phyloP scores from a whole-genome alignment of 208 protist genomes.

The Wallacemonas sp. region DNA sequence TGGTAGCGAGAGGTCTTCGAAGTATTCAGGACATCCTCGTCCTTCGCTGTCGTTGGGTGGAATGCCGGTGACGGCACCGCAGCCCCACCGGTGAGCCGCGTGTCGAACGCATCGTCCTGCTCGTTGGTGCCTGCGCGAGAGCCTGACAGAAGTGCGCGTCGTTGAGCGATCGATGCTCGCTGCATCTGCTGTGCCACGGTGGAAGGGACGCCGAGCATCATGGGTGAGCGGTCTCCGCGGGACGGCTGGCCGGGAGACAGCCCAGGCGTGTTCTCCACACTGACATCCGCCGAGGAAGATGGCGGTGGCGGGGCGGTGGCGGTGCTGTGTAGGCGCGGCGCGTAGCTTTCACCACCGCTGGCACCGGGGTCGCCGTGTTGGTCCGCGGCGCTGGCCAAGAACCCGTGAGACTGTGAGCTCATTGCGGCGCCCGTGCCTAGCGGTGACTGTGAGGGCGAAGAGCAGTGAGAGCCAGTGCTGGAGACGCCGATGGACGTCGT shows the following conservation, averaged over 20 bases:
- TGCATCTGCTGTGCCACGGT: no score
- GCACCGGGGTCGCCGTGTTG: not conserved
- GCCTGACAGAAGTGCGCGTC: no score
- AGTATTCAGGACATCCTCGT: slow-evolving; percentile 40
- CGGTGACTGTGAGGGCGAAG: not conserved
- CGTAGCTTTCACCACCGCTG: no score
- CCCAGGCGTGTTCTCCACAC: not conserved
- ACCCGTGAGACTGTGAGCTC: not conserved
- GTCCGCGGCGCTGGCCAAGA: not conserved
- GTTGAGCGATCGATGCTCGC: not conserved
- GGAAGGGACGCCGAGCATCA: not conserved
- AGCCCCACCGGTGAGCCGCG: not conserved
- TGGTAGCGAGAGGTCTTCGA: slow-evolving; percentile 44
- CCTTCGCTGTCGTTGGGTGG: slow-evolving; percentile 28
- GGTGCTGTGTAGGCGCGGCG: not conserved
- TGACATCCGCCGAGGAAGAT: not conserved
- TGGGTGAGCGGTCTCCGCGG: not conserved
- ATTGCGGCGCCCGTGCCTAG: not conserved
- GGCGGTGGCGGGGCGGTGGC: not conserved
- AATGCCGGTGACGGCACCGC: slow-evolving; percentile 6
- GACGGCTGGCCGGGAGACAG: not conserved
- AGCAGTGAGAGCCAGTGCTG: not conserved
- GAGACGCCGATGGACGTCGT: no score
- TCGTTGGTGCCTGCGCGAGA: no score
- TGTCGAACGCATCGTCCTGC: no score